phyloP scores from a whole-genome alignment of 2,329 filamentous ascomycete genomes.

The Triangularia verruculosa region DNA sequence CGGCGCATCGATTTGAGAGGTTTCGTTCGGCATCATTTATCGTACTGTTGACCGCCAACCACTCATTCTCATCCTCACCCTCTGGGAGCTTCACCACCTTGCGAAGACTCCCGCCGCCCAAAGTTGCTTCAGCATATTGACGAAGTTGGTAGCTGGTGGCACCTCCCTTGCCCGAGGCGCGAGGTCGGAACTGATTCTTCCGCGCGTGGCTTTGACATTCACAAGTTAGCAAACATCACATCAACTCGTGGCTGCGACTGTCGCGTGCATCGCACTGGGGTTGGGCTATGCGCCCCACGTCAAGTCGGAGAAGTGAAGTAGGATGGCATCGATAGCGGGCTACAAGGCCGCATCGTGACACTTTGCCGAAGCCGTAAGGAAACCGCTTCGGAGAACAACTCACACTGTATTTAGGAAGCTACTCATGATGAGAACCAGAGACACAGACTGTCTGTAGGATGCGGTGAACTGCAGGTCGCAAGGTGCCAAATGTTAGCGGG shows the following conservation, averaged over 20 bases:
- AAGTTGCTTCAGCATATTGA: conserved; percentile 96
- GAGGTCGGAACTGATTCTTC: conserved; percentile 86
- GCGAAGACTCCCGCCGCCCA: conserved; percentile 88
- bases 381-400: conserved; percentile 44
- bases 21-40: neutral
- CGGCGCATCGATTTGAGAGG: neutral
- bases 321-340: neutral
- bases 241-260: neutral
- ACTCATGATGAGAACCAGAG: conserved; percentile 51
- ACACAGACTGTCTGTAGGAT: conserved; percentile 15
- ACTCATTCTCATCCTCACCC: conserved; percentile 96
- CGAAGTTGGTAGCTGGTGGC: conserved; percentile 85
- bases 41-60: conserved; percentile 94
- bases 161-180: conserved; percentile 79
- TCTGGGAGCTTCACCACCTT: conserved; percentile 97
- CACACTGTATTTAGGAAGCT: conserved; percentile 82
- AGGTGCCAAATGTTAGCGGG: conserved; percentile 24
- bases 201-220: conserved; percentile 67
- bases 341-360: neutral
- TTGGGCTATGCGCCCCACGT: neutral
- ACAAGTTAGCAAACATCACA: conserved; percentile 13
- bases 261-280: neutral
- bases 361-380: neutral
- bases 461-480: conserved; percentile 20
- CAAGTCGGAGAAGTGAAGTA: conserved; percentile 1